Evolutionary conservation across 2,329 filamentous ascomycete genomes (phyloP).

Genomic region (Talaromyces islandicus): DNA sequence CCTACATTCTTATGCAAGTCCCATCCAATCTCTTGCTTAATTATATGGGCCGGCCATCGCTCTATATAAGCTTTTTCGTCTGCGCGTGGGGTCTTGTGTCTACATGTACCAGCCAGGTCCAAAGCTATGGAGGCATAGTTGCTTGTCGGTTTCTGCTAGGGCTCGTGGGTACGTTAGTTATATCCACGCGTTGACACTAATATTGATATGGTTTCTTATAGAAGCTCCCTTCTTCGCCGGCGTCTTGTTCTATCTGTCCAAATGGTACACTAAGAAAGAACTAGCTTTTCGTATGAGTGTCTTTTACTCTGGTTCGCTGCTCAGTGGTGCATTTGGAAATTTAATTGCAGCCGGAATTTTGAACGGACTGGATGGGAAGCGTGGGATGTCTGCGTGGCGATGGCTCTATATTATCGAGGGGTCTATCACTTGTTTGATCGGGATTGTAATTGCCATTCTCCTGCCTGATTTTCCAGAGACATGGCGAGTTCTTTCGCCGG

Average conservation of each 20-base stretch:
- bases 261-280: constrained; percentile 51
- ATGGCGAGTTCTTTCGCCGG: constrained; percentile 33
- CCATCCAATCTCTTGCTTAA: constrained; percentile 43
- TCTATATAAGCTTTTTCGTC: constrained; percentile 41
- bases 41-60: constrained; percentile 35
- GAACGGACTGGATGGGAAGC: constrained; percentile 28
- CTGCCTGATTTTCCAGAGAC: constrained; percentile 40
- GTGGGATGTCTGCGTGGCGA: constrained; percentile 33
- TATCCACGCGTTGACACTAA: too few relatives aligned
- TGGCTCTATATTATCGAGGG: constrained; percentile 38
- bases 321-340: constrained; percentile 49
- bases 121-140: constrained; percentile 36
- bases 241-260: constrained; percentile 44
- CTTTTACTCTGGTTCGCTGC: constrained; percentile 47
- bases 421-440: constrained; percentile 28
- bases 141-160: constrained; percentile 42
- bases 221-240: constrained; percentile 46
- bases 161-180: constrained; percentile 18
- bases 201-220: too few relatives aligned
- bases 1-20: constrained; percentile 41
- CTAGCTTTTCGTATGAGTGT: constrained; percentile 47
- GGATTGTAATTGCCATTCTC: constrained; percentile 25
- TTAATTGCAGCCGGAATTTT: constrained; percentile 50
- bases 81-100: constrained; percentile 43
- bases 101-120: constrained; percentile 38